Evolutionary conservation across 495 filamentous ascomycete species (phyloP), one percentile per base, ranked within the genome.

Genomic region (Podospora anserina): DNA sequence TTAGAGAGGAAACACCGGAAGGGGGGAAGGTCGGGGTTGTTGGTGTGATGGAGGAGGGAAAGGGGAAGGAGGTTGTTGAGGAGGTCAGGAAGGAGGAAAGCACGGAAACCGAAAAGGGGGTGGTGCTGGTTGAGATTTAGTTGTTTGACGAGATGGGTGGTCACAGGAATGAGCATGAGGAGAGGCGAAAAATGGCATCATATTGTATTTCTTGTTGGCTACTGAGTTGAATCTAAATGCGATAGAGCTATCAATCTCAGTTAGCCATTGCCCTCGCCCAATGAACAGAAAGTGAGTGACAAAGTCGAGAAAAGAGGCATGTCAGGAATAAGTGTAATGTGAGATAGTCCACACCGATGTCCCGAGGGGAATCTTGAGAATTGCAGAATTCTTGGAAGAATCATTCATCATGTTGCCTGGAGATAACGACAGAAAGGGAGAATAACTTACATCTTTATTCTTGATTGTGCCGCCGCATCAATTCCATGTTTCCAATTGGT

Each of bases 301-400:
- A 11, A 30, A 5, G 11, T 28, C 53, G 30, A 65, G 32, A 57
- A 34, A 26, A 60, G 11, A n/a, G 23, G 20, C 13, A 53, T 64
- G 54, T 28, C 67, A 66, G 69, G 68, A 71, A 73, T 70, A 70
- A 63, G 61, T 63, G 61, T 72, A 75, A 78, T 79, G 76, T 79
- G 74, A 71, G 61, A 69, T 68, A 68, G 67, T 77, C 75, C 68
- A 74, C 75, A 77, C 5, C 18, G 61, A 28, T 49, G n/a, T 27
- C 59, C 61, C 69, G 64, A 39, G 39, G 72, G 68, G 57, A 54
- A 78, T 63, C 72, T 82, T 86, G 70, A 82, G 83, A 76, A 84
- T 86, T 86, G 84, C 84, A 86, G 84, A 86, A 85, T 82, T 82
- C 82, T 80, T 81, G 69, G 74, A 71, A 76, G 73, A 80, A 76